These are phyloP conservation scores for Yarrowia yakushimensis DNA, from an alignment of 805 yeast species.

Conservation along the genomic window DNA sequence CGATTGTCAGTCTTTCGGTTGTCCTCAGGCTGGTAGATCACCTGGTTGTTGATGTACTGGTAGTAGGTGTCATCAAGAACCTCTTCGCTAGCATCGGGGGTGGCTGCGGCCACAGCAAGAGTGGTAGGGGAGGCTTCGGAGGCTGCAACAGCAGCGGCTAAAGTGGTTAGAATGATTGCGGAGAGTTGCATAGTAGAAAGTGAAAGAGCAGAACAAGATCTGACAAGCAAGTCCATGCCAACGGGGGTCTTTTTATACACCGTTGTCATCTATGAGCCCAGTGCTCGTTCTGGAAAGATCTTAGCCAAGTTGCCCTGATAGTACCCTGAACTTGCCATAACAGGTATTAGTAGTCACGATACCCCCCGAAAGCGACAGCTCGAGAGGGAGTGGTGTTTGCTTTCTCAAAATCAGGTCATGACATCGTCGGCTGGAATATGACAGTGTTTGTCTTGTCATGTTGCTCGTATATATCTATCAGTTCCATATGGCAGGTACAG, in stretches of 20 bases:
- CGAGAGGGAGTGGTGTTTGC: background rate
- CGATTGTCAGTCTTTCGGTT: slow-evolving; percentile 3
- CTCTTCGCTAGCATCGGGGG: slow-evolving; percentile 2
- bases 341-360: background rate
- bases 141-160: slow-evolving; percentile 2
- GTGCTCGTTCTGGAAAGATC: background rate
- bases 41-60: slow-evolving; percentile 16
- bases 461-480: background rate
- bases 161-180: background rate
- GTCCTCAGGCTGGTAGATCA: slow-evolving; percentile 11
- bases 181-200: background rate
- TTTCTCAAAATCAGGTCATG: background rate
- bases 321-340: background rate
- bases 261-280: too few relatives aligned
- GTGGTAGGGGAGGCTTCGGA: background rate
- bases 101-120: background rate
- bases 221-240: background rate
- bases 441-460: background rate
- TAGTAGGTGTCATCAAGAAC: slow-evolving; percentile 9
- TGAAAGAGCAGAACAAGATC: background rate
- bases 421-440: background rate
- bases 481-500: background rate
- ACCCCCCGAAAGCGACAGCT: background rate
- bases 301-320: background rate
- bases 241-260: background rate